These are phyloP conservation scores for Chalaropsis thielavioides DNA, from an alignment of 2,329 filamentous ascomycete genomes.

Conservation along the genomic window DNA sequence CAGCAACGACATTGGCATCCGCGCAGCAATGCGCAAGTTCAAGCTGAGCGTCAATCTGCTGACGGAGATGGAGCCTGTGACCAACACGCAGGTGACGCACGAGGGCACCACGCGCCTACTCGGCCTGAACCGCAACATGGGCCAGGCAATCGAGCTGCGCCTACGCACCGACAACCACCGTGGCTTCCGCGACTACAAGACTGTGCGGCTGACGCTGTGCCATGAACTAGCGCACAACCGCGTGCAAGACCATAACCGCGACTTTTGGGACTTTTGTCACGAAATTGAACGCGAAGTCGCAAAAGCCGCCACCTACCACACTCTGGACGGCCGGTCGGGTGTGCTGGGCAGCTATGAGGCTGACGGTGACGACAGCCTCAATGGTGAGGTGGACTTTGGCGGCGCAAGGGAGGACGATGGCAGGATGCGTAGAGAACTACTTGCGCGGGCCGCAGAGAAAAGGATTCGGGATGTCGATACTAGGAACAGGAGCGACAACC, in stretches of 20 bases:
- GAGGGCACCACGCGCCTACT: slow-evolving; percentile 60
- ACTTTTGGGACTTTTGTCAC: slow-evolving; percentile 82
- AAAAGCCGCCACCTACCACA: slow-evolving; percentile 39
- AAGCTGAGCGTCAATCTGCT: slow-evolving; percentile 71
- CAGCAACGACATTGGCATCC: slow-evolving; percentile 72
- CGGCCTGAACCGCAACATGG: slow-evolving; percentile 73
- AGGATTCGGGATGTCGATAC: slow-evolving; percentile 23
- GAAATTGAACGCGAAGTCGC: slow-evolving; percentile 74
- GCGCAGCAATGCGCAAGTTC: slow-evolving; percentile 67
- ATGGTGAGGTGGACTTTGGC: slow-evolving; percentile 62
- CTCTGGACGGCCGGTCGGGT: slow-evolving; percentile 41
- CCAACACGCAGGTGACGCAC: slow-evolving; percentile 57
- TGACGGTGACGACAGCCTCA: slow-evolving; percentile 38
- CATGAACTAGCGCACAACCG: slow-evolving; percentile 94
- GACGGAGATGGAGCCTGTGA: slow-evolving; percentile 87
- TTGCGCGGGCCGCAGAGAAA: slow-evolving; percentile 61
- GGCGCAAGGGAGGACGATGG: slow-evolving; percentile 38
- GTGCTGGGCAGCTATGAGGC: slow-evolving; percentile 33
- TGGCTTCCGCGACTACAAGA: slow-evolving; percentile 84
- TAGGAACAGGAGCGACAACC: not conserved
- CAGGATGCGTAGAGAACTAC: slow-evolving; percentile 57
- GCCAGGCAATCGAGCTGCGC: slow-evolving; percentile 80
- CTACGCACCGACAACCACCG: slow-evolving; percentile 88
- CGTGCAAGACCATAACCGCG: slow-evolving; percentile 63
- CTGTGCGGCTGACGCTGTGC: slow-evolving; percentile 79